Evolutionary conservation across 2,329 filamentous ascomycete genomes (phyloP).

Genomic region (Chrysosporium queenslandicum): DNA sequence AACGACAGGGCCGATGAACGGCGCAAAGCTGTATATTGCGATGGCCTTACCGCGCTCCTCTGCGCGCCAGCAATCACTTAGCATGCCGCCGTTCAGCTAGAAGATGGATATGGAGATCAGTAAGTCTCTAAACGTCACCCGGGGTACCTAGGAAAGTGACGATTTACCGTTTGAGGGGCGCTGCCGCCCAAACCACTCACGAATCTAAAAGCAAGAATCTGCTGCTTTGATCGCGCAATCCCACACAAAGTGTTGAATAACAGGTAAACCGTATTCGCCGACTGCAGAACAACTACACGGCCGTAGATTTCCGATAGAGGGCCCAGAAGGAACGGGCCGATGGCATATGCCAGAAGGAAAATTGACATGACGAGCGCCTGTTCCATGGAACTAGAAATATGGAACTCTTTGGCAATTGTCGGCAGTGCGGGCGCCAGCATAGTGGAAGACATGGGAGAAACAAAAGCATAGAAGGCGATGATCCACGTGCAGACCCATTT

Average conservation of each 20-base stretch:
- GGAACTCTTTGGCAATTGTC: conserved; percentile 45
- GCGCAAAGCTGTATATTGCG: conserved; percentile 53
- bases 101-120: conserved; percentile 2
- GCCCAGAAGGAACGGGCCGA: conserved; percentile 44
- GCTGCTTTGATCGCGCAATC: conserved; percentile 42
- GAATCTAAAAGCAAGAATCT: conserved; percentile 51
- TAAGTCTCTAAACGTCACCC: neutral
- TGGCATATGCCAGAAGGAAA: conserved; percentile 46
- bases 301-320: conserved; percentile 50
- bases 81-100: conserved; percentile 41
- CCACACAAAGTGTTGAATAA: conserved; percentile 53
- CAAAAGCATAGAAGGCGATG: conserved; percentile 50
- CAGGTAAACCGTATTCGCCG: conserved; percentile 46
- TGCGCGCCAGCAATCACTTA: conserved; percentile 49
- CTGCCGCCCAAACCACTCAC: conserved; percentile 50
- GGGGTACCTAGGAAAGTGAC: neutral
- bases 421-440: conserved; percentile 48
- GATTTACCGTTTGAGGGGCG: conserved; percentile 42
- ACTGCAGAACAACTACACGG: conserved; percentile 45
- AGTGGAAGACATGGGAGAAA: conserved; percentile 54
- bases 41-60: conserved; percentile 56
- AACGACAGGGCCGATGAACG: conserved; percentile 55
- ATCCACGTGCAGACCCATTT: conserved; percentile 51
- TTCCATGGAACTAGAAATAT: conserved; percentile 40
- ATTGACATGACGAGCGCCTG: conserved; percentile 45